A percentile compares a stretch with the other conserved stretches of the same genome.
phyloP scores from a whole-genome alignment of 2,329 filamentous ascomycete genomes.

The Penicillium palitans region DNA sequence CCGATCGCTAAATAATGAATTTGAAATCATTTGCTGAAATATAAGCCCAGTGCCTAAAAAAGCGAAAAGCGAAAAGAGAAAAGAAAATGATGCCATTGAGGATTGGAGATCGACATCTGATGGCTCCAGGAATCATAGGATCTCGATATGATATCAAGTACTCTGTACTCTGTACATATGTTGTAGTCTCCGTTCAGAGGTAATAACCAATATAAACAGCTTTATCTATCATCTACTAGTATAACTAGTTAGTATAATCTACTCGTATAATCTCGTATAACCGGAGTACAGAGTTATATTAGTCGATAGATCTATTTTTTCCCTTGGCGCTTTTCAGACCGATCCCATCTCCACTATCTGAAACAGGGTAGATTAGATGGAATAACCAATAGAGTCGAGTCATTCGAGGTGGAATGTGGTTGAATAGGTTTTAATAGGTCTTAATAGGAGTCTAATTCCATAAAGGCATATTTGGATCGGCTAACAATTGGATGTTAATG shows the following conservation, averaged over 20 bases:
- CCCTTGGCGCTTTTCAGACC: background rate
- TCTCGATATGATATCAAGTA: too few relatives aligned
- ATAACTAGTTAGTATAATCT: background rate
- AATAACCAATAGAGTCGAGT: background rate
- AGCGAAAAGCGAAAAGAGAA: too few relatives aligned
- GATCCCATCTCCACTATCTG: background rate
- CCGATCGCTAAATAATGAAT: slow-evolving; percentile 6
- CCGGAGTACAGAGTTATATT: background rate
- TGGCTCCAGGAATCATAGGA: background rate
- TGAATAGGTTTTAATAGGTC: background rate
- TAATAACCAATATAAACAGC: background rate
- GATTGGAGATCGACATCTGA: background rate
- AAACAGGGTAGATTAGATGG: background rate
- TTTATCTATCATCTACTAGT: background rate
- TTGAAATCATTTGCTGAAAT: background rate
- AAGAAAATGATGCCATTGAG: background rate
- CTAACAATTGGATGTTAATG: too few relatives aligned
- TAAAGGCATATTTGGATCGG: too few relatives aligned
- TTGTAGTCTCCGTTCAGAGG: background rate
- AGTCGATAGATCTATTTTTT: background rate
- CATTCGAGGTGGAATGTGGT: background rate
- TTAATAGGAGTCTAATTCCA: too few relatives aligned
- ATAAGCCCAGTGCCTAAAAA: background rate
- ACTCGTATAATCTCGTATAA: too few relatives aligned
- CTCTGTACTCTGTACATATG: too few relatives aligned